A percentile compares a stretch with the other conserved stretches of the same genome.
Conservation (phyloP, 2,329 filamentous ascomycete species). For the Aspergillus unguis region DNA sequence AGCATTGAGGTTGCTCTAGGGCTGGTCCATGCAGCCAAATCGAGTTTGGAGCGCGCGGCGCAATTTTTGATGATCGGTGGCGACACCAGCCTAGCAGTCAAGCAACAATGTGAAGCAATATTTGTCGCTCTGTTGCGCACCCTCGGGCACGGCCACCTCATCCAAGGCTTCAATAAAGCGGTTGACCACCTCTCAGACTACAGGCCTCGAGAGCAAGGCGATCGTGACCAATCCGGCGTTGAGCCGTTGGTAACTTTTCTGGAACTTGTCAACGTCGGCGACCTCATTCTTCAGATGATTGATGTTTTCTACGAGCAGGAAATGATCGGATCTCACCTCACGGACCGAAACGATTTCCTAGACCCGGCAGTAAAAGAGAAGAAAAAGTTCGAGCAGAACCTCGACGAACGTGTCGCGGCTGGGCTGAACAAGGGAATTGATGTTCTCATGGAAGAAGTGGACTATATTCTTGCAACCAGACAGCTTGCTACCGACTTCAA, state of each 20-base stretch:
- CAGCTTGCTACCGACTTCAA: slow-evolving; percentile 90
- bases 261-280: slow-evolving; percentile 95
- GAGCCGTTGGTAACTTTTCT: slow-evolving; percentile 93
- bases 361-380: slow-evolving; percentile 90
- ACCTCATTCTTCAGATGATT: slow-evolving; percentile 97
- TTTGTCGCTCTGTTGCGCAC: slow-evolving; percentile 82
- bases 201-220: slow-evolving; percentile 71
- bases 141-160: slow-evolving; percentile 81
- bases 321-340: slow-evolving; percentile 74
- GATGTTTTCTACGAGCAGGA: slow-evolving; percentile 99
- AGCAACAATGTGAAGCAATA: slow-evolving; percentile 83
- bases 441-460: slow-evolving; percentile 96
- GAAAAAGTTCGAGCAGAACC: slow-evolving; percentile 98
- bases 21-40: slow-evolving; percentile 83
- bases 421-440: slow-evolving; percentile 97
- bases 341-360: slow-evolving; percentile 90
- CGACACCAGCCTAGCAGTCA: slow-evolving; percentile 75
- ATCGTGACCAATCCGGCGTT: slow-evolving; percentile 67
- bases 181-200: slow-evolving; percentile 88
- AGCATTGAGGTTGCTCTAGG: slow-evolving; percentile 93
- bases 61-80: slow-evolving; percentile 78
- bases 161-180: slow-evolving; percentile 88
- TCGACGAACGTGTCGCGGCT: slow-evolving; percentile 92
- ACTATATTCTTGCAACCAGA: slow-evolving; percentile 86
- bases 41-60: slow-evolving; percentile 78